Base-by-base conservation (phyloP, 75 land plant species). In the Larix kaempferi region DNA sequence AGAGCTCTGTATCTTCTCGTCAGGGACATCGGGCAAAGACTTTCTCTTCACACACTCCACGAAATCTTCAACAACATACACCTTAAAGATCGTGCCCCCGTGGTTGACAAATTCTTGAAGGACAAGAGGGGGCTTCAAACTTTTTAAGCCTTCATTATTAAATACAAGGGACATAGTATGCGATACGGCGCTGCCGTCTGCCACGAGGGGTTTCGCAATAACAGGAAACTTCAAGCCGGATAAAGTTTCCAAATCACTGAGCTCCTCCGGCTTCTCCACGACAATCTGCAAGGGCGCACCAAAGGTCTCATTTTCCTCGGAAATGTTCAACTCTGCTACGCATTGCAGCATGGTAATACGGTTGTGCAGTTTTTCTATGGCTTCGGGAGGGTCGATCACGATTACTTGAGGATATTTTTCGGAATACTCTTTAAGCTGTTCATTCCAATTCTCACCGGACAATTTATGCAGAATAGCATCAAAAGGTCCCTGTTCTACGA, bases 81-180 rank as follows among this genome's bases (percentile, higher is more conserved):
- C 90, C 82, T 88, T 88, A 77, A 88, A 88, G 74, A 88, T 78
- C 26, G 87, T 86, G 17, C 90, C 90, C 6, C 90, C 86, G 37
- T 88, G 90, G 54, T 88, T 88, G 37, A 88, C 86, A 67, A 86
- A 86, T 61, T 86, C 88, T 65, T 86, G 88, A 59, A 86, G 80
- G 29, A 86, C 88, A 49, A 88, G 49, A 14, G 89, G 86, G 1
- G 89, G 90, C 56, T 83, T 83, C 66, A 88, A 69, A 59, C 69
- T 80, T 7, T 54, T 35, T 19, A 88, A 58, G 17, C 90, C 80
- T 57, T 78, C 71, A 5, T 25, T 27, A n/a, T 87, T 83, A 71
- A 83, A 87, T 37, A 88, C 65, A 22, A 89, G 90, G 27, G 81
- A 81, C 90, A 89, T 81, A 77, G 79, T 73, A 77, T 89, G 91